phyloP scores from a whole-genome alignment of 306 rosid species.

The Quercus variabilis region DNA sequence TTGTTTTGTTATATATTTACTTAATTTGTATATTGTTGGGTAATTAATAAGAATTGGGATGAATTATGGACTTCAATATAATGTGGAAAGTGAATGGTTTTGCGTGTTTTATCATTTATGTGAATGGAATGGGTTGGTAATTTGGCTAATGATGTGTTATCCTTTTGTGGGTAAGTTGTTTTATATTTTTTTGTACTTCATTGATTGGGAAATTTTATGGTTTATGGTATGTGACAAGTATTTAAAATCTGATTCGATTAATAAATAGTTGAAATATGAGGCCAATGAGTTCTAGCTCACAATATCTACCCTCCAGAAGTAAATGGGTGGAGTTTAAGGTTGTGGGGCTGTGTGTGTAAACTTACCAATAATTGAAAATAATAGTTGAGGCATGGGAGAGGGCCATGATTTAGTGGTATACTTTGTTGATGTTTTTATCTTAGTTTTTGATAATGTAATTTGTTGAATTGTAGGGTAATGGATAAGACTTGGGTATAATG shows the following conservation, averaged over 20 bases:
- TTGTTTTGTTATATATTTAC: not conserved
- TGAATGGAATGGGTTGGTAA: not conserved
- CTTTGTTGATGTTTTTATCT: too few relatives aligned
- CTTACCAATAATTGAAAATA: too few relatives aligned
- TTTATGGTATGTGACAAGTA: not conserved
- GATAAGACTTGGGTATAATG: too few relatives aligned
- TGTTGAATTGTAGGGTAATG: too few relatives aligned
- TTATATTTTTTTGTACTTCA: not conserved
- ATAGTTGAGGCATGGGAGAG: too few relatives aligned
- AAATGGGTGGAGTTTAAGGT: too few relatives aligned
- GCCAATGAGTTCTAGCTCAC: too few relatives aligned
- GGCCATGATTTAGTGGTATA: too few relatives aligned
- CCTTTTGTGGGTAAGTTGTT: not conserved
- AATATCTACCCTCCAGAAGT: too few relatives aligned
- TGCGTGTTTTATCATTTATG: not conserved
- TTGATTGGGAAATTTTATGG: constrained; percentile 17
- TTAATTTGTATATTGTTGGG: constrained; percentile 6
- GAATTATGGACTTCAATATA: not conserved
- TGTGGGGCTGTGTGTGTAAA: too few relatives aligned
- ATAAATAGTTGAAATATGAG: constrained; percentile 31
- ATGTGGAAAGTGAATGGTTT: not conserved
- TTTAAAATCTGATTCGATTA: not conserved
- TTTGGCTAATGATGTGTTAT: not conserved
- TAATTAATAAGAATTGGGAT: constrained; percentile 20
- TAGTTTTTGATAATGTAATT: too few relatives aligned